phyloP scores from a whole-genome alignment of 2,329 filamentous ascomycete species.

The Metarhizium guizhouense region DNA sequence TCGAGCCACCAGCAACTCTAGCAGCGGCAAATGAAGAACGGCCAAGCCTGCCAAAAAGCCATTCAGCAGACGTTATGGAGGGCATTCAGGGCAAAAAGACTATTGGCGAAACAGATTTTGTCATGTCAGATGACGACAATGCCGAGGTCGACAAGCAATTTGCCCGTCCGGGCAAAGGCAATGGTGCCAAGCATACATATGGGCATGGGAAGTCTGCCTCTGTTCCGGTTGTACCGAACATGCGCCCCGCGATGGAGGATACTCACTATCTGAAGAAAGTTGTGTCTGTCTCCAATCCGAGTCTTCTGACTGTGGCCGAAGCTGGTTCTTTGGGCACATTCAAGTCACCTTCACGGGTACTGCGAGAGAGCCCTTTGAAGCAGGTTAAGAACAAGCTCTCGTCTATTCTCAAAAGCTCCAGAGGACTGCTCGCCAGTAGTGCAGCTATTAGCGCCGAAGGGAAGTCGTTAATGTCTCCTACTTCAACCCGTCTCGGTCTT shows the following conservation, averaged over 20 bases:
- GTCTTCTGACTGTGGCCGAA: constrained; percentile 39
- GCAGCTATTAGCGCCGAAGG: constrained; percentile 54
- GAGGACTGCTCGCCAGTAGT: constrained; percentile 74
- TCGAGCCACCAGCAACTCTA: constrained; percentile 38
- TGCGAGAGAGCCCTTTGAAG: constrained; percentile 72
- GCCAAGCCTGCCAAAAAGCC: constrained; percentile 48
- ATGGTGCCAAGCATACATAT: constrained; percentile 7
- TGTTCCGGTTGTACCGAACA: constrained; percentile 41
- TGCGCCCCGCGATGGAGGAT: constrained; percentile 10
- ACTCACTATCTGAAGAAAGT: constrained; percentile 44
- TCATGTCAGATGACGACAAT: constrained; percentile 4
- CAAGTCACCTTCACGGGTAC: constrained; percentile 47
- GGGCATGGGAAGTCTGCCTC: constrained; percentile 53
- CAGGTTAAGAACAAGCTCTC: constrained; percentile 90
- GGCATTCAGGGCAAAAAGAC: constrained; percentile 39
- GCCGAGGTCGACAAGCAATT: neutral
- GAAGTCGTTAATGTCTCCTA: constrained; percentile 49
- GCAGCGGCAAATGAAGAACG: constrained; percentile 25
- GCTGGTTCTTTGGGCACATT: constrained; percentile 32
- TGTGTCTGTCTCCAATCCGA: constrained; percentile 49
- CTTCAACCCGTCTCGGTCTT: constrained; percentile 35
- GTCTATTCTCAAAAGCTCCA: constrained; percentile 81
- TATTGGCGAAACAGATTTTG: constrained; percentile 33
- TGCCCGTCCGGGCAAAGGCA: neutral
- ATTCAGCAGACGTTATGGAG: constrained; percentile 54